These are phyloP conservation scores for Kregervanrija delftensis DNA, from an alignment of 805 yeast genomes.

Conservation along the genomic window DNA sequence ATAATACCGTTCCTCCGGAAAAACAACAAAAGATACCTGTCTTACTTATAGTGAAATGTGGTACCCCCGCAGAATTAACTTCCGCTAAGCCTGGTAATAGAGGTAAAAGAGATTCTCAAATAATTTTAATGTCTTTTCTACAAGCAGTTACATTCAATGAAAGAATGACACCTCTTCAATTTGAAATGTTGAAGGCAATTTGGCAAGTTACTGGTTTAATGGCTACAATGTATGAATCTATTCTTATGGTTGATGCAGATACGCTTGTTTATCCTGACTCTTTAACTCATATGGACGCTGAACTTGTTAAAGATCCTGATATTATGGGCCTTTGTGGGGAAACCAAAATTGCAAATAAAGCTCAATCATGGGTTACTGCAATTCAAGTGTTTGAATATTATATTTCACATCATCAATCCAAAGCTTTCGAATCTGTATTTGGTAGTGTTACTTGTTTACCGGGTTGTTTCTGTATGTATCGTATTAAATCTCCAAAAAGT, in stretches of 20 bases:
- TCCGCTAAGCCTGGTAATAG: constrained; percentile 83
- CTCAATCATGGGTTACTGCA: constrained; percentile 81
- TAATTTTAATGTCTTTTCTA: constrained; percentile 82
- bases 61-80: constrained; percentile 71
- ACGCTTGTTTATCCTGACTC: constrained; percentile 84
- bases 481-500: constrained; percentile 87
- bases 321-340: constrained; percentile 95
- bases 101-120: constrained; percentile 94
- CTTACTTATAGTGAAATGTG: constrained; percentile 75
- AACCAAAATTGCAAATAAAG: constrained; percentile 81
- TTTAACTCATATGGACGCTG: constrained; percentile 82
- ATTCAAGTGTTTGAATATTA: constrained; percentile 92
- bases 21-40: constrained; percentile 85
- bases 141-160: constrained; percentile 87
- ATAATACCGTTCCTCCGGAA: constrained; percentile 63
- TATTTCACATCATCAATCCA: constrained; percentile 89
- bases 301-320: constrained; percentile 78
- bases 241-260: constrained; percentile 93
- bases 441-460: constrained; percentile 95
- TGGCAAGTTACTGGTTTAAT: constrained; percentile 83
- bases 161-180: constrained; percentile 88
- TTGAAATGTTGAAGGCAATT: constrained; percentile 63
- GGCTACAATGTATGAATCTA: constrained; percentile 75
- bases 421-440: constrained; percentile 91
- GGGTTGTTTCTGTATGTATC: constrained; percentile 89